These are phyloP conservation scores for Escallonia rubra DNA, from an alignment of 129 eudicot genomes.

Conservation along the genomic window DNA sequence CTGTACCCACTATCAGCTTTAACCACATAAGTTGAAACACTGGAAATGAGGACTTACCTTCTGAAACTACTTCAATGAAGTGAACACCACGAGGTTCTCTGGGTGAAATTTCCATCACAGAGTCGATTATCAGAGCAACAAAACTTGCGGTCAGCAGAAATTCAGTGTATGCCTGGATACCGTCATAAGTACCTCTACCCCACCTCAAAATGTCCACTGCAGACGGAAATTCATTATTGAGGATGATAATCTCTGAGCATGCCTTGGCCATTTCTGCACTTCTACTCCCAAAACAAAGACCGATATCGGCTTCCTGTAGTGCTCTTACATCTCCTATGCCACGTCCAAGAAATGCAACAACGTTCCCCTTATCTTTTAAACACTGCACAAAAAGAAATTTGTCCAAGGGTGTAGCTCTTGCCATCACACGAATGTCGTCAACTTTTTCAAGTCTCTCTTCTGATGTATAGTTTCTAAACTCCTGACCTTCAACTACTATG, in stretches of 20 bases:
- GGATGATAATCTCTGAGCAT: not conserved
- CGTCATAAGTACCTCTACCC: slow-evolving; percentile 6
- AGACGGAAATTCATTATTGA: not conserved
- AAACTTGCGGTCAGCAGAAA: slow-evolving; percentile 5
- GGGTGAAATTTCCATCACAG: not conserved
- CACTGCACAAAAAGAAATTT: slow-evolving; percentile 10
- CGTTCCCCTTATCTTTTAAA: slow-evolving; percentile 3
- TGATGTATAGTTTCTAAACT: slow-evolving; percentile 4
- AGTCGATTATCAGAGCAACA: not conserved
- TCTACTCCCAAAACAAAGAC: slow-evolving; percentile 7
- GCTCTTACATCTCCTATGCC: slow-evolving; percentile 4
- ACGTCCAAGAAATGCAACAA: slow-evolving; percentile 8
- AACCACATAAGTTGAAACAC: slow-evolving; percentile 1
- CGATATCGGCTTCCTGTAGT: slow-evolving; percentile 5
- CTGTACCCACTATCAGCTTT: slow-evolving; percentile 3
- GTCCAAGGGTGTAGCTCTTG: slow-evolving; percentile 10
- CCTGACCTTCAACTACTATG: not conserved
- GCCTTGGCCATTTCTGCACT: slow-evolving; percentile 1
- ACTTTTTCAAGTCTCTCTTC: slow-evolving; percentile 11
- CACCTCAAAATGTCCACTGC: not conserved
- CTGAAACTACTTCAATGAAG: not conserved
- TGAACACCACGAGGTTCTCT: no score
- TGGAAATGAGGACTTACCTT: not conserved
- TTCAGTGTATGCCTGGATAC: slow-evolving; percentile 7
- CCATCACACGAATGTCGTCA: slow-evolving; percentile 7